A percentile compares a stretch with the other conserved stretches of the same genome.
These are phyloP conservation scores for Solanum piurae DNA, from an alignment of 257 asterid genomes.

Conservation along the genomic window DNA sequence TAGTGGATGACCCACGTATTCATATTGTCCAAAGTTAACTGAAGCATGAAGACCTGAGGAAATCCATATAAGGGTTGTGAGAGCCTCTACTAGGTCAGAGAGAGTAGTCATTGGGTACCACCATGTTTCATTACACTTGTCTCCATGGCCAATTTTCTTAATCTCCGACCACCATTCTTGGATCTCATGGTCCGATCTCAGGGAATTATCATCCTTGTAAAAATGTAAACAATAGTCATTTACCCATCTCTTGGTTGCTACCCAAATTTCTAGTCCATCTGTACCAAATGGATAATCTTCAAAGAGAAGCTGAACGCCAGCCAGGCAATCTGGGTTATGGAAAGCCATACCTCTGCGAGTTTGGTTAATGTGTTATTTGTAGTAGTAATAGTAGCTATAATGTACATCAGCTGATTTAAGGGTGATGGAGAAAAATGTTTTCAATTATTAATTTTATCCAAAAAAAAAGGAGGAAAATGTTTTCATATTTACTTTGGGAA, in stretches of 20 bases:
- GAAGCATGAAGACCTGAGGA: conserved; percentile 37
- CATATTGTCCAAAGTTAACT: conserved; percentile 30
- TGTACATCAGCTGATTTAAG: neutral
- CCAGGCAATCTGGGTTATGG: conserved; percentile 15
- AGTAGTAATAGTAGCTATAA: neutral
- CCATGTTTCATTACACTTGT: conserved; percentile 27
- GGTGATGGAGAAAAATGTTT: neutral
- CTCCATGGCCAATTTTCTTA: conserved; percentile 33
- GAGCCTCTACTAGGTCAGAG: conserved; percentile 20
- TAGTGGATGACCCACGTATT: conserved; percentile 33
- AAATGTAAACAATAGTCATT: conserved; percentile 20
- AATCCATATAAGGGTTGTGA: conserved; percentile 39
- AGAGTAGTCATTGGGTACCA: conserved; percentile 34
- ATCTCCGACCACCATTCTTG: conserved; percentile 48
- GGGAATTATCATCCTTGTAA: conserved; percentile 23
- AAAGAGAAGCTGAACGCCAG: conserved; percentile 31
- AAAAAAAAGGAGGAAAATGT: neutral
- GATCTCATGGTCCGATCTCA: conserved; percentile 29
- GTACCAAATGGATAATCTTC: conserved; percentile 43
- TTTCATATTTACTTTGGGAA: neutral
- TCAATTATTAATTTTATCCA: neutral
- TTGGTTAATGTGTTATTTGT: neutral
- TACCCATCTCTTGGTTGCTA: conserved; percentile 37
- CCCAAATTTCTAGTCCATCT: conserved; percentile 48
- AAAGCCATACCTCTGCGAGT: conserved; percentile 35